phyloP scores from a whole-genome alignment of 2,329 filamentous ascomycete species.

The Capronia americana region DNA sequence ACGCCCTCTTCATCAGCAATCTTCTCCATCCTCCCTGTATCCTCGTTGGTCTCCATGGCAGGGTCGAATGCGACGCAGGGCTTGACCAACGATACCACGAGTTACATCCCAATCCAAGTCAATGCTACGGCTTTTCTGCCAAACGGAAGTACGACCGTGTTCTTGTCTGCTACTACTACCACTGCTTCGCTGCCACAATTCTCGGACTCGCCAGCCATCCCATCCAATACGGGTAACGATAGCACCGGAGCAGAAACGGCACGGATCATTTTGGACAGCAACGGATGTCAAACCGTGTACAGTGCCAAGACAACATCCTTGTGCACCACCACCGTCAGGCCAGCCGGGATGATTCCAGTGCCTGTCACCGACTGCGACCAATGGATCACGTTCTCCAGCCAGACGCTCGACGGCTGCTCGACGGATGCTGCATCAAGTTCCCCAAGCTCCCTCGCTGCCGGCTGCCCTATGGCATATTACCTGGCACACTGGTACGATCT shows the following conservation, averaged over 20 bases:
- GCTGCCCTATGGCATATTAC: slow-evolving; percentile 30
- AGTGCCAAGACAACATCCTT: slow-evolving; percentile 29
- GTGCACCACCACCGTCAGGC: slow-evolving; percentile 34
- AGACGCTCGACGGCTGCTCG: slow-evolving; percentile 25
- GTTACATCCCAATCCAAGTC: slow-evolving; percentile 17
- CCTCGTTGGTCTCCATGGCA: slow-evolving; percentile 5
- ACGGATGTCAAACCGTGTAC: slow-evolving; percentile 39
- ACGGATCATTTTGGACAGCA: slow-evolving; percentile 27
- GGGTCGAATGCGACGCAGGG: not conserved
- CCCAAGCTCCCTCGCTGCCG: not conserved
- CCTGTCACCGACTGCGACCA: slow-evolving; percentile 37
- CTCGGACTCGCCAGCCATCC: not conserved
- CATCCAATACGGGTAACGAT: not conserved
- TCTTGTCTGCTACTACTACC: slow-evolving; percentile 25
- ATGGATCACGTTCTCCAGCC: slow-evolving; percentile 38
- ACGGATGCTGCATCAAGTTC: not conserved
- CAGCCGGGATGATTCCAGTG: slow-evolving; percentile 31
- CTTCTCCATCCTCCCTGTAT: slow-evolving; percentile 21
- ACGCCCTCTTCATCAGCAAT: slow-evolving; percentile 18
- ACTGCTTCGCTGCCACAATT: slow-evolving; percentile 1
- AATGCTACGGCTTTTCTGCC: slow-evolving; percentile 36
- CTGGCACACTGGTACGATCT: slow-evolving; percentile 37
- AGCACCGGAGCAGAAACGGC: slow-evolving; percentile 13
- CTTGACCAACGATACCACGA: slow-evolving; percentile 1
- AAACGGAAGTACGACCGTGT: slow-evolving; percentile 33